Evolutionary conservation across 805 yeast species (phyloP).

Genomic region (Crinitomyces ghanaensis): DNA sequence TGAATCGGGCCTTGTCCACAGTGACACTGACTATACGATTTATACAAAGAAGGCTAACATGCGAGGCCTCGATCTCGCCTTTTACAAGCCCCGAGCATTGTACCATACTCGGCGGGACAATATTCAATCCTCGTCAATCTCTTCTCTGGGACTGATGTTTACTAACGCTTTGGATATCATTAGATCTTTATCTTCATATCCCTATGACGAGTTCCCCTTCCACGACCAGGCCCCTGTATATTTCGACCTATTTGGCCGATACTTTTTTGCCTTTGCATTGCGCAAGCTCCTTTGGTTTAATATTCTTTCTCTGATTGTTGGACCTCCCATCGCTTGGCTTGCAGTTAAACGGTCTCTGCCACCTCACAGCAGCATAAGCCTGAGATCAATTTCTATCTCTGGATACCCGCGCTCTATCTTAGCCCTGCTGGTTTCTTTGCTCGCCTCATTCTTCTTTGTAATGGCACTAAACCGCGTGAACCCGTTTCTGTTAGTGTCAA

Average conservation of each 20-base stretch:
- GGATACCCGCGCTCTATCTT: too few relatives aligned
- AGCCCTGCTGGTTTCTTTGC: constrained; percentile 30
- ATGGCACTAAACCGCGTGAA: constrained; percentile 33
- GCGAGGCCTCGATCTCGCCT: constrained; percentile 84
- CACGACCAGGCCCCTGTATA: constrained; percentile 53
- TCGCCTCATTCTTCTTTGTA: constrained; percentile 28
- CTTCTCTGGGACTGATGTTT: constrained; percentile 78
- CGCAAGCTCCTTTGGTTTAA: constrained; percentile 40
- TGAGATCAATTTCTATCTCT: constrained; percentile 52
- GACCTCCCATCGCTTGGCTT: constrained; percentile 48
- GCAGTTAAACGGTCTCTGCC: too few relatives aligned
- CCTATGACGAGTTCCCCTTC: constrained; percentile 19
- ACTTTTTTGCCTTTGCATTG: constrained; percentile 43
- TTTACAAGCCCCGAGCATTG: constrained; percentile 69
- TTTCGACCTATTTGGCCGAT: constrained; percentile 52
- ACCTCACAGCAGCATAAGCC: too few relatives aligned
- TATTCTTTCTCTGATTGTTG: constrained; percentile 36
- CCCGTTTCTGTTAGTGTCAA: constrained; percentile 42
- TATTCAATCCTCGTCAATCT: constrained; percentile 49
- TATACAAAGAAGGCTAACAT: constrained; percentile 54
- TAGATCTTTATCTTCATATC: constrained; percentile 33
- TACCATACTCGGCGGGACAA: constrained; percentile 74
- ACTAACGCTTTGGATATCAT: constrained; percentile 55
- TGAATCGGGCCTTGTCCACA: constrained; percentile 52
- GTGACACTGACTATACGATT: constrained; percentile 79